These are phyloP conservation scores for Rostrohypoxylon terebratum DNA, from an alignment of 495 filamentous ascomycete species.

Conservation along the genomic window DNA sequence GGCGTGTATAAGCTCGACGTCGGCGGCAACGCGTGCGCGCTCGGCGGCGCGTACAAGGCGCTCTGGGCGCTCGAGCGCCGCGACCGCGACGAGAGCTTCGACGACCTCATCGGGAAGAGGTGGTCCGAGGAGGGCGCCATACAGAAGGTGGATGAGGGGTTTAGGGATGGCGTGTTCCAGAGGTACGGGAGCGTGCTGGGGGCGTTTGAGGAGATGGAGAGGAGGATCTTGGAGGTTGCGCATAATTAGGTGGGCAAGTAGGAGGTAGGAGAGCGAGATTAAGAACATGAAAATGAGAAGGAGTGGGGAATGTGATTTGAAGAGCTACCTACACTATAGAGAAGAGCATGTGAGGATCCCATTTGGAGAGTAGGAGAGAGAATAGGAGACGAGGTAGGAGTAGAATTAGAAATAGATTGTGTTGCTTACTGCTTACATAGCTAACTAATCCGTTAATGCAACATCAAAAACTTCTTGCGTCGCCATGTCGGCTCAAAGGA, in stretches of 20 bases:
- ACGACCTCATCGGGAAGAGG: slow-evolving; percentile 80
- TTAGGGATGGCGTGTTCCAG: slow-evolving; percentile 76
- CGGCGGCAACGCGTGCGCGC: slow-evolving; percentile 93
- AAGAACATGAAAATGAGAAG: slow-evolving; percentile 4
- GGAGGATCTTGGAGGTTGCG: slow-evolving; percentile 67
- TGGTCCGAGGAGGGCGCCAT: slow-evolving; percentile 90
- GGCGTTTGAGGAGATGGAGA: slow-evolving; percentile 85
- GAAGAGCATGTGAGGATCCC: neutral
- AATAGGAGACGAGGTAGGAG: neutral
- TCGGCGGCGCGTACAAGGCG: slow-evolving; percentile 97
- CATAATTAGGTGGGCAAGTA: slow-evolving; percentile 55
- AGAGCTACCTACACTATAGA: neutral
- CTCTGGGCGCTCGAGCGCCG: slow-evolving; percentile 86
- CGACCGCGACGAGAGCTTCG: slow-evolving; percentile 74
- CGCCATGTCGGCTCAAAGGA: neutral
- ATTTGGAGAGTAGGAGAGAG: neutral
- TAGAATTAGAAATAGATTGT: slow-evolving; percentile 7
- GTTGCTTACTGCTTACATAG: neutral
- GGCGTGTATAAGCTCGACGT: slow-evolving; percentile 93
- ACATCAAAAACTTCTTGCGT: neutral
- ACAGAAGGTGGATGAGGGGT: slow-evolving; percentile 84
- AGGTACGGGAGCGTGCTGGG: slow-evolving; percentile 79
- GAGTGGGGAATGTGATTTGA: neutral
- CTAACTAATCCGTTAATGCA: neutral
- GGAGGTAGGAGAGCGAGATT: too few species aligned